Conservation (phyloP, 2,329 filamentous ascomycete species). For the Colletotrichum incanum region DNA sequence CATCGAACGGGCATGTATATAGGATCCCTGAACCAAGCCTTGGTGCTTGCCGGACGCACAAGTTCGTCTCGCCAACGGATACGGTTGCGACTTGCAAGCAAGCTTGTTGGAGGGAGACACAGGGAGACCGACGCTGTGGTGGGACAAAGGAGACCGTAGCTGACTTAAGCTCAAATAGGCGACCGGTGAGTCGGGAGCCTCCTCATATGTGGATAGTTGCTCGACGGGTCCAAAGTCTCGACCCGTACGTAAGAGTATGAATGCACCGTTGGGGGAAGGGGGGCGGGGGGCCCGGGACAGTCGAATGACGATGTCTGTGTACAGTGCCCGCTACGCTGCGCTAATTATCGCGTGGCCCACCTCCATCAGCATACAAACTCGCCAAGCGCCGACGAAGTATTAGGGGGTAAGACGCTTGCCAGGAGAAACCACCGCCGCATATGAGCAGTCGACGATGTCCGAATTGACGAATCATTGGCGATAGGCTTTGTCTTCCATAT, state of each 20-base stretch:
- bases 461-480: constrained; percentile 23
- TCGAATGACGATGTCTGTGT: constrained; percentile 20
- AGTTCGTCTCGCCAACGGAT: constrained; percentile 18
- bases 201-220: constrained; percentile 30
- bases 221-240: constrained; percentile 26
- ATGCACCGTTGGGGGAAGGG: constrained; percentile 10
- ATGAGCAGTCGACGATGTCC: neutral
- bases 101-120: constrained; percentile 16
- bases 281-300: neutral
- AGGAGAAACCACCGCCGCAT: constrained; percentile 10
- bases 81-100: constrained; percentile 19
- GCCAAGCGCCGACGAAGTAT: neutral
- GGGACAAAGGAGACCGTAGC: constrained; percentile 37
- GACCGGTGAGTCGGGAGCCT: constrained; percentile 40
- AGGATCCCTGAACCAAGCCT: constrained; percentile 32
- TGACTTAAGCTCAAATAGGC: constrained; percentile 40
- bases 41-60: constrained; percentile 13
- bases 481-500: neutral
- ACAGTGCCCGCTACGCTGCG: constrained; percentile 3
- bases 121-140: constrained; percentile 8
- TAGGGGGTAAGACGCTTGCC: neutral
- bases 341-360: constrained; percentile 19
- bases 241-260: constrained; percentile 31
- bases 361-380: constrained; percentile 2
- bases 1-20: constrained; percentile 7